Percentiles rank a stretch among this genome's conserved stretches.
Evolutionary conservation across 139 green algal species (phyloP).

Genomic region (Tetradesmus lagerheimii): DNA sequence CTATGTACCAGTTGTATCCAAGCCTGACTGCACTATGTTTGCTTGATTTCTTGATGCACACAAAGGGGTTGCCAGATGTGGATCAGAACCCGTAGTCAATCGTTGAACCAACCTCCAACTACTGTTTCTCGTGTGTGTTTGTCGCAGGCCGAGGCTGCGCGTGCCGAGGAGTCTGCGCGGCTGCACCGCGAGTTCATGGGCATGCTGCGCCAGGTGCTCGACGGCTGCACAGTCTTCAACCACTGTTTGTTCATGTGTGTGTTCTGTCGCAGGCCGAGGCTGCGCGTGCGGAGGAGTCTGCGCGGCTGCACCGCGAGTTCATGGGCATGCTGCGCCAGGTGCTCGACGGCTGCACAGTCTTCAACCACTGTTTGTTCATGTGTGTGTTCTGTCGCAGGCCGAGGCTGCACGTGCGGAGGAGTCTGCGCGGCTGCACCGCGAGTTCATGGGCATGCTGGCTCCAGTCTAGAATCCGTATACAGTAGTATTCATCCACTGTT

Average conservation of each 20-base stretch:
- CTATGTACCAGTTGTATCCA: too few relatives aligned
- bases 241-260: not conserved
- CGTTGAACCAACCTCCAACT: too few relatives aligned
- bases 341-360: conserved; percentile 58
- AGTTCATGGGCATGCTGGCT: conserved; percentile 69
- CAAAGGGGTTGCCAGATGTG: too few relatives aligned
- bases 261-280: conserved; percentile 9
- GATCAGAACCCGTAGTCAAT: too few relatives aligned
- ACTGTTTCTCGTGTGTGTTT: too few relatives aligned
- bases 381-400: conserved; percentile 2
- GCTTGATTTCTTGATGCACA: too few relatives aligned
- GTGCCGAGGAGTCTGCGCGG: conserved; percentile 35
- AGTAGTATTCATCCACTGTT: too few relatives aligned
- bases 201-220: conserved; percentile 66
- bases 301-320: conserved; percentile 60
- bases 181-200: conserved; percentile 66
- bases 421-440: conserved; percentile 51
- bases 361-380: too few relatives aligned
- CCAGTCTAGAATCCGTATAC: too few relatives aligned
- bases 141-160: conserved; percentile 30
- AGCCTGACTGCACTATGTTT: too few relatives aligned
- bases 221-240: too few relatives aligned
- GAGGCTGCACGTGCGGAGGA: conserved; percentile 35
- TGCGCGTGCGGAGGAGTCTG: conserved; percentile 41
- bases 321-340: conserved; percentile 67